These are phyloP conservation scores for Scheffersomyces lignicola DNA, from an alignment of 1,139 yeast genomes.

Conservation along the genomic window DNA sequence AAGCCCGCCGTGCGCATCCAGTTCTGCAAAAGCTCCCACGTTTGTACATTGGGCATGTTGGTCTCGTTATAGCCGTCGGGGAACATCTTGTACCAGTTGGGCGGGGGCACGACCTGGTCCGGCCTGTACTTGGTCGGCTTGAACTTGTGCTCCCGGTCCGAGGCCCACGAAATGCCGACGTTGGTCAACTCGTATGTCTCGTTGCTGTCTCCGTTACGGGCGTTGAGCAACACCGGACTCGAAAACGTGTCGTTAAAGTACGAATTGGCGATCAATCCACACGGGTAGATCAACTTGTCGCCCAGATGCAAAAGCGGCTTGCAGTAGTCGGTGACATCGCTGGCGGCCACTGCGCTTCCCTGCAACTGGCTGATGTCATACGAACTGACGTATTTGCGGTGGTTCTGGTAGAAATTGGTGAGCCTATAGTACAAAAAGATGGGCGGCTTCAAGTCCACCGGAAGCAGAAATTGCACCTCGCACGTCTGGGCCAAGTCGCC, in stretches of 20 bases:
- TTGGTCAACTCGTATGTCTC: slow-evolving; percentile 62
- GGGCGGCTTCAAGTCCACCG: slow-evolving; percentile 58
- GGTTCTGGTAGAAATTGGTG: slow-evolving; percentile 77
- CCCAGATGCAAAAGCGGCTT: slow-evolving; percentile 50
- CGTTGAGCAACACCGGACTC: slow-evolving; percentile 45
- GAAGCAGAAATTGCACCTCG: slow-evolving; percentile 57
- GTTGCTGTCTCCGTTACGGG: slow-evolving; percentile 39
- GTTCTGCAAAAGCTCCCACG: slow-evolving; percentile 54
- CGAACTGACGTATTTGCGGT: slow-evolving; percentile 72
- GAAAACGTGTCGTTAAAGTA: slow-evolving; percentile 82
- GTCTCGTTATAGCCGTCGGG: slow-evolving; percentile 90
- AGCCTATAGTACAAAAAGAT: slow-evolving; percentile 67
- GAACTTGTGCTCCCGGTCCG: slow-evolving; percentile 70
- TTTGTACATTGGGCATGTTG: slow-evolving; percentile 68
- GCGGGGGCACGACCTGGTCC: slow-evolving; percentile 87
- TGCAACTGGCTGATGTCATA: slow-evolving; percentile 64
- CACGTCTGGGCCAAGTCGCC: slow-evolving; percentile 48
- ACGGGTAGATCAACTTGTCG: slow-evolving; percentile 63
- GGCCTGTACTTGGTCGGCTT: slow-evolving; percentile 74
- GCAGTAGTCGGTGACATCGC: slow-evolving; percentile 53
- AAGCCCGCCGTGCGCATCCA: slow-evolving; percentile 89
- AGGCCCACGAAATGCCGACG: slow-evolving; percentile 82
- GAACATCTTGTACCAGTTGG: slow-evolving; percentile 80
- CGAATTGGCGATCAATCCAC: slow-evolving; percentile 95
- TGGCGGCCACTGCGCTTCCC: slow-evolving; percentile 57